These are phyloP conservation scores for Pseudozyma pruni DNA, from an alignment of 1,284 basidiomycete genomes.

Conservation along the genomic window DNA sequence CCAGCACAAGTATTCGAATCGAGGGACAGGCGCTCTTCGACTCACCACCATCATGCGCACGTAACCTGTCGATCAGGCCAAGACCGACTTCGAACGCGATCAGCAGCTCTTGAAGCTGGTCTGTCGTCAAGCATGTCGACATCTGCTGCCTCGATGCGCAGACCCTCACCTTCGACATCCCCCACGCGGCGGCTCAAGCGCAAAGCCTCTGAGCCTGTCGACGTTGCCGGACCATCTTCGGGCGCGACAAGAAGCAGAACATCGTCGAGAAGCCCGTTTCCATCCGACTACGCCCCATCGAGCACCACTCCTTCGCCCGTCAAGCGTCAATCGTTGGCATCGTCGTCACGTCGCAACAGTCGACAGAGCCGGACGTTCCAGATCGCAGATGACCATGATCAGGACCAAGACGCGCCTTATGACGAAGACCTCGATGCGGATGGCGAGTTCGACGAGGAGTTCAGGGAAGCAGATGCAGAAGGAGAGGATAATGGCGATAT, in stretches of 20 bases:
- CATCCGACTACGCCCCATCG: conserved; percentile 6
- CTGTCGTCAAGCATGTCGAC: conserved; percentile 10
- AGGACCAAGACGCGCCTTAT: conserved; percentile 19
- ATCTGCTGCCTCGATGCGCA: conserved; percentile 11
- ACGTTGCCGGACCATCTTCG: conserved; percentile 1
- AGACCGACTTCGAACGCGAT: not conserved
- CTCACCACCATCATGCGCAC: conserved; percentile 3
- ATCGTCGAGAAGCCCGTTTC: conserved; percentile 7
- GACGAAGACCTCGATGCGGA: conserved; percentile 36
- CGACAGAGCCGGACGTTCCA: conserved; percentile 22
- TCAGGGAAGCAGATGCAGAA: conserved; percentile 11
- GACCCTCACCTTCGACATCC: conserved; percentile 4
- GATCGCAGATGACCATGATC: conserved; percentile 16
- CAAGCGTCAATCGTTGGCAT: conserved; percentile 9
- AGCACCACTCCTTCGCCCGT: conserved; percentile 11
- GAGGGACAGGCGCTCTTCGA: too few relatives aligned
- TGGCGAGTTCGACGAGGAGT: conserved; percentile 30
- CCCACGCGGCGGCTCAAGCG: conserved; percentile 21
- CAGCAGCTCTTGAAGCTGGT: not conserved
- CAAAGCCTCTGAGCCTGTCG: conserved; percentile 3
- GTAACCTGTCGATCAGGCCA: not conserved
- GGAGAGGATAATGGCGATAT: conserved; percentile 7
- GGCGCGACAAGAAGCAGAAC: conserved; percentile 2
- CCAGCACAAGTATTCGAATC: too few relatives aligned
- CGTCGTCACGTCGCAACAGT: conserved; percentile 14